phyloP scores from a whole-genome alignment of 352 stramenopile genomes.

The Phytophthora multivora region DNA sequence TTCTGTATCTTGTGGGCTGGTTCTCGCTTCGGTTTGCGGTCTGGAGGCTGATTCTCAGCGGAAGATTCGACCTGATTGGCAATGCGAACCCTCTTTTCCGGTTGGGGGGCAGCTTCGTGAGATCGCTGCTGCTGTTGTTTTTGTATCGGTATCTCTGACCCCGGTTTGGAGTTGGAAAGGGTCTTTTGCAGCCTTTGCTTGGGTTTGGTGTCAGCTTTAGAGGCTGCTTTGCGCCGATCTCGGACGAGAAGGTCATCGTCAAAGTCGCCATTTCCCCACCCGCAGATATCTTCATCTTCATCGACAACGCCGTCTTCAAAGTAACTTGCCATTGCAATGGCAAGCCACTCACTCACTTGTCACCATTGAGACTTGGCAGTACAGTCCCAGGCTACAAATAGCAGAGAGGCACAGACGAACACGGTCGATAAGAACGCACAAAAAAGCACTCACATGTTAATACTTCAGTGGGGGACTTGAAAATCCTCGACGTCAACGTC shows the following conservation, averaged over 20 bases:
- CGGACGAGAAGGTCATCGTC: conserved; percentile 18
- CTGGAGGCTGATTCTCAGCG: background rate
- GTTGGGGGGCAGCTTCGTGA: background rate
- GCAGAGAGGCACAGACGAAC: conserved; percentile 5
- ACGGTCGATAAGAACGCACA: conserved; percentile 9
- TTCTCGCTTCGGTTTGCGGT: conserved; percentile 2
- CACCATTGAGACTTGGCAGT: too few relatives aligned
- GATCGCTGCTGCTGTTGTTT: background rate
- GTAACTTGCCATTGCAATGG: conserved; percentile 1
- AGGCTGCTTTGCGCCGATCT: background rate
- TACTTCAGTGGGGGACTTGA: conserved; percentile 19
- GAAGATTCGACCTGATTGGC: background rate
- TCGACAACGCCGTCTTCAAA: conserved; percentile 11
- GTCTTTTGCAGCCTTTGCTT: conserved; percentile 10
- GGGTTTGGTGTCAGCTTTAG: background rate
- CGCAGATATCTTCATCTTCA: conserved; percentile 24
- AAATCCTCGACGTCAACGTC: conserved; percentile 1
- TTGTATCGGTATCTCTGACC: background rate
- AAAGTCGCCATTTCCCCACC: conserved; percentile 30
- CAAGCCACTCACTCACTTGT: background rate
- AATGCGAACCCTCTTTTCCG: background rate
- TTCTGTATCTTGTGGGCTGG: background rate
- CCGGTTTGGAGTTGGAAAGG: background rate
- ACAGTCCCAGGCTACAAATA: conserved; percentile 22
- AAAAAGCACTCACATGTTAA: conserved; percentile 19